Evolutionary conservation across 2,329 filamentous ascomycete species (phyloP).

Genomic region (Scedosporium dehoogii): DNA sequence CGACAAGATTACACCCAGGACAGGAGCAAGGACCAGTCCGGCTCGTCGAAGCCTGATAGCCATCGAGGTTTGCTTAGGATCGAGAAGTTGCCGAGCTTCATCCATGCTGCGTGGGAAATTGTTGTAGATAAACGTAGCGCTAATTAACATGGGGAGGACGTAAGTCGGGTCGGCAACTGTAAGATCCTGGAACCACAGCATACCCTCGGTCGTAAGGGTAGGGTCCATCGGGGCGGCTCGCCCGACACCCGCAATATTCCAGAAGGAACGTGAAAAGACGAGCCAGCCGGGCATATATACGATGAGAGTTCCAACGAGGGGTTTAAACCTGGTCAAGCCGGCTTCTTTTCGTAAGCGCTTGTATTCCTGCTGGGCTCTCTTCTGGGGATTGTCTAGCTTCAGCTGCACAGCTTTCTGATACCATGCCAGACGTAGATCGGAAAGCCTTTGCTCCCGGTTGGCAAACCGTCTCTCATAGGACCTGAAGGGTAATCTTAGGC

Average conservation of each 20-base stretch:
- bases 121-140: slow-evolving; percentile 17
- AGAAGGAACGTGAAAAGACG: slow-evolving; percentile 11
- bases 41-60: slow-evolving; percentile 17
- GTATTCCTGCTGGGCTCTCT: not conserved
- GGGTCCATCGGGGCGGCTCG: slow-evolving; percentile 21
- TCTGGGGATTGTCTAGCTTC: not conserved
- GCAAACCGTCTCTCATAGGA: slow-evolving; percentile 26
- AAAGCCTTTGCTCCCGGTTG: slow-evolving; percentile 13
- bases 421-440: not conserved
- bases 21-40: slow-evolving; percentile 20
- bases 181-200: slow-evolving; percentile 46
- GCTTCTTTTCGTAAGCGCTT: slow-evolving; percentile 18
- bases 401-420: slow-evolving; percentile 18
- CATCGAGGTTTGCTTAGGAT: slow-evolving; percentile 11
- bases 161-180: slow-evolving; percentile 40
- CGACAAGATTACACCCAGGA: slow-evolving; percentile 22
- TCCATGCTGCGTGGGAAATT: slow-evolving; percentile 18
- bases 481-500: slow-evolving; percentile 36
- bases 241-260: slow-evolving; percentile 15
- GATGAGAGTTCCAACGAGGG: slow-evolving; percentile 1
- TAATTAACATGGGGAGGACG: slow-evolving; percentile 27
- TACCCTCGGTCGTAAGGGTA: slow-evolving; percentile 37
- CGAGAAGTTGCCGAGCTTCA: slow-evolving; percentile 16
- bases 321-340: slow-evolving; percentile 12
- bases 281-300: slow-evolving; percentile 17